Conservation (phyloP, 371 early-diverging fungal genomes). For the Apophysomyces ossiformis region DNA sequence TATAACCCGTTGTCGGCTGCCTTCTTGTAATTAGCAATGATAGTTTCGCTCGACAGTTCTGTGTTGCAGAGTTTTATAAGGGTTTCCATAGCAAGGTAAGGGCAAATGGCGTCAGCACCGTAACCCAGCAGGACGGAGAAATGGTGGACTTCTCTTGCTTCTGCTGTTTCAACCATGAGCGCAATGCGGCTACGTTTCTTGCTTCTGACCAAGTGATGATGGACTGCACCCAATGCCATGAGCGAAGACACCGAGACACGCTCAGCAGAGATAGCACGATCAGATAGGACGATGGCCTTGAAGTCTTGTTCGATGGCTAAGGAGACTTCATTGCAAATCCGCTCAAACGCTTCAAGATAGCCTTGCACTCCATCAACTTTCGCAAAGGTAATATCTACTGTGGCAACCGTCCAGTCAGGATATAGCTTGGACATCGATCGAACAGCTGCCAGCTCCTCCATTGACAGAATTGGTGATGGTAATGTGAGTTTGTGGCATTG, state of each 20-base stretch:
- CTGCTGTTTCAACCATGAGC: constrained; percentile 90
- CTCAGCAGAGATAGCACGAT: constrained; percentile 65
- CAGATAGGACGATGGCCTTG: constrained; percentile 86
- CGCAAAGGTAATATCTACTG: constrained; percentile 88
- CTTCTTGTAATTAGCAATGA: constrained; percentile 83
- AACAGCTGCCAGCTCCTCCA: constrained; percentile 81
- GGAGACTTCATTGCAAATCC: constrained; percentile 84
- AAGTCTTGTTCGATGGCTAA: constrained; percentile 80
- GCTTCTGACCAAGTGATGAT: constrained; percentile 89
- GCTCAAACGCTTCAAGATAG: constrained; percentile 78
- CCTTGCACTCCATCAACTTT: constrained; percentile 77
- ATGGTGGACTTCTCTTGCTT: constrained; percentile 97
- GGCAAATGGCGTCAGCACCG: constrained; percentile 96
- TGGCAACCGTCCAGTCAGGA: constrained; percentile 79
- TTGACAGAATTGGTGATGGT: constrained; percentile 85
- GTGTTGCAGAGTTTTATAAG: constrained; percentile 84
- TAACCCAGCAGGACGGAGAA: constrained; percentile 96
- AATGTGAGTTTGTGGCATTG: constrained; percentile 84
- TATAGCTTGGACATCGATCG: constrained; percentile 64
- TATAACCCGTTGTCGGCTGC: constrained; percentile 91
- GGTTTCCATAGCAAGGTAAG: constrained; percentile 88
- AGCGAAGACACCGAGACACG: constrained; percentile 88
- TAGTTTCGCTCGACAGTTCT: constrained; percentile 58
- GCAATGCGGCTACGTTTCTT: constrained; percentile 90
- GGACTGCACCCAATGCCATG: constrained; percentile 94